These are phyloP conservation scores for Salvia splendens DNA, from an alignment of 257 asterid genomes.

Conservation along the genomic window DNA sequence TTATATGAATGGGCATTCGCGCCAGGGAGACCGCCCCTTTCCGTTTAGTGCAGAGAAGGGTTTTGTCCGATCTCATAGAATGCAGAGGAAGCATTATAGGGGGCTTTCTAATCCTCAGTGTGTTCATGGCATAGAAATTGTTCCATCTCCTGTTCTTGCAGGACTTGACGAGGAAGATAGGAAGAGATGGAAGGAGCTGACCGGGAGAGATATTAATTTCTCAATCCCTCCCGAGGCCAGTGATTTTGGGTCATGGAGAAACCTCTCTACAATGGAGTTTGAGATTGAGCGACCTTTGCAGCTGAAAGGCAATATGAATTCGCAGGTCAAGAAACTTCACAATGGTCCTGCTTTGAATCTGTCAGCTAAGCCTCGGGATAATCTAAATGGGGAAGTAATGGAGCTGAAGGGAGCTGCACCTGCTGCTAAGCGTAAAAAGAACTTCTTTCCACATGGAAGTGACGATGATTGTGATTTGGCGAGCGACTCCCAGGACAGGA, in stretches of 20 bases:
- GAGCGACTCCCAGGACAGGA: slow-evolving; percentile 31
- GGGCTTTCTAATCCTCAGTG: slow-evolving; percentile 41
- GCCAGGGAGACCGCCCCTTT: slow-evolving; percentile 40
- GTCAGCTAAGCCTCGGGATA: slow-evolving; percentile 27
- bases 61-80: slow-evolving; percentile 34
- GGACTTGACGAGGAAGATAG: slow-evolving; percentile 36
- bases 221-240: slow-evolving; percentile 34
- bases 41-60: slow-evolving; percentile 38
- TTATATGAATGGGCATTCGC: slow-evolving; percentile 38
- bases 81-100: slow-evolving; percentile 41
- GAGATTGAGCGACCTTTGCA: slow-evolving; percentile 38
- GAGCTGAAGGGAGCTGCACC: slow-evolving; percentile 25
- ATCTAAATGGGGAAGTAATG: slow-evolving; percentile 28
- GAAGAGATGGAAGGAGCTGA: slow-evolving; percentile 39
- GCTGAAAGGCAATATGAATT: slow-evolving; percentile 25
- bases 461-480: slow-evolving; percentile 37
- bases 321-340: slow-evolving; percentile 19
- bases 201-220: slow-evolving; percentile 33
- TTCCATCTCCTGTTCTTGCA: slow-evolving; percentile 31
- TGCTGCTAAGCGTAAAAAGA: slow-evolving; percentile 28
- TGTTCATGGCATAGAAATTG: slow-evolving; percentile 38
- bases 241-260: slow-evolving; percentile 38
- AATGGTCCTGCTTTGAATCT: slow-evolving; percentile 29
- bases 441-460: slow-evolving; percentile 32
- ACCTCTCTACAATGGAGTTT: slow-evolving; percentile 30